Conservation (phyloP, 768 basidiomycete species). For the Termitomyces eurrhizus region DNA sequence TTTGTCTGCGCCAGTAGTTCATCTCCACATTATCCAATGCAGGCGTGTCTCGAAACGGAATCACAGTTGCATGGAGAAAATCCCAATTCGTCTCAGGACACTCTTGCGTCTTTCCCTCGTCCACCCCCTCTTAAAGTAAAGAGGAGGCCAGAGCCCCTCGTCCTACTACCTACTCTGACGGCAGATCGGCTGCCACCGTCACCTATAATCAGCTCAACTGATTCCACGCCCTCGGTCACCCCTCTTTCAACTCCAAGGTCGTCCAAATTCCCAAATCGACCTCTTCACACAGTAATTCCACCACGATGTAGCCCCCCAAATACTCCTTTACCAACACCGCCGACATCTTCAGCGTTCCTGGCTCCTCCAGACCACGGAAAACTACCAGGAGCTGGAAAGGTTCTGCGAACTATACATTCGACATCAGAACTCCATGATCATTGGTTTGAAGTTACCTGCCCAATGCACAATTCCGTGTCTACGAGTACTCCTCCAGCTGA, state of each 20-base stretch:
- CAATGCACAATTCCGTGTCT: slow-evolving; percentile 19
- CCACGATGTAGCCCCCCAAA: slow-evolving; percentile 32
- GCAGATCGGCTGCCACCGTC: slow-evolving; percentile 30
- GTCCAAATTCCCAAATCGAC: slow-evolving; percentile 16
- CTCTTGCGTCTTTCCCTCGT: slow-evolving; percentile 33
- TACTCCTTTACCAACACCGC: slow-evolving; percentile 33
- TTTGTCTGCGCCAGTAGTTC: slow-evolving; percentile 21
- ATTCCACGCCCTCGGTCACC: slow-evolving; percentile 41
- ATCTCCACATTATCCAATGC: slow-evolving; percentile 22
- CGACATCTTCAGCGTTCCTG: slow-evolving; percentile 16
- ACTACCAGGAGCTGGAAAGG: background rate
- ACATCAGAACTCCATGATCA: slow-evolving; percentile 16
- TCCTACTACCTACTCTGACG: slow-evolving; percentile 27
- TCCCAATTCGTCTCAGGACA: slow-evolving; percentile 4
- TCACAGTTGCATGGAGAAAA: slow-evolving; percentile 6
- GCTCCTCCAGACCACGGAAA: background rate
- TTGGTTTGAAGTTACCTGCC: slow-evolving; percentile 1
- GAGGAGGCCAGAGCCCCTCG: slow-evolving; percentile 36
- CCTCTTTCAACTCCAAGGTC: slow-evolving; percentile 23
- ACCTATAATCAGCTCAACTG: slow-evolving; percentile 27
- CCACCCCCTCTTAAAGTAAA: slow-evolving; percentile 35
- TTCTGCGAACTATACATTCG: slow-evolving; percentile 21
- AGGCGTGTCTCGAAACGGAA: slow-evolving; percentile 11
- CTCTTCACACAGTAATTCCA: slow-evolving; percentile 24
- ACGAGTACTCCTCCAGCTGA: slow-evolving; percentile 16